phyloP scores from a whole-genome alignment of 2,329 filamentous ascomycete genomes.

The Colletotrichum phormii region DNA sequence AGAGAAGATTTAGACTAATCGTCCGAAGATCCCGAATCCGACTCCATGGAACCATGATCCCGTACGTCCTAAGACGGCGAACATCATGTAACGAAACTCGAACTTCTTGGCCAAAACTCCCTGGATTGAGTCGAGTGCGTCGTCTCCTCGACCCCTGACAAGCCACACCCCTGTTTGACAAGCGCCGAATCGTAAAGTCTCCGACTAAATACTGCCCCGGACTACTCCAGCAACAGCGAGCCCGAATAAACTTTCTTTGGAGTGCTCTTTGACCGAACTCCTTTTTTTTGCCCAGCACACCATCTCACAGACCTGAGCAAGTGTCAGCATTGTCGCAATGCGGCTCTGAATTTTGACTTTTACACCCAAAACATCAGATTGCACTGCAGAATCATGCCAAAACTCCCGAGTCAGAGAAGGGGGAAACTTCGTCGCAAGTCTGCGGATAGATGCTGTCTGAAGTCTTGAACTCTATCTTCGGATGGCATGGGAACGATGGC shows the following conservation, averaged over 20 bases:
- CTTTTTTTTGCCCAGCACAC: constrained; percentile 4
- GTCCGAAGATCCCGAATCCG: constrained; percentile 15
- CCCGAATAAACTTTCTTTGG: neutral
- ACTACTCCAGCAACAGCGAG: neutral
- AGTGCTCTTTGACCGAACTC: constrained; percentile 2
- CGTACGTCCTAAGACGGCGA: constrained; percentile 17
- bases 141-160: constrained; percentile 1
- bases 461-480: constrained; percentile 25
- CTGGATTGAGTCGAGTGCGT: constrained; percentile 10
- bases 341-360: neutral
- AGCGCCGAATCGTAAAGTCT: neutral
- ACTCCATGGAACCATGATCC: constrained; percentile 17
- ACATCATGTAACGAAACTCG: constrained; percentile 24
- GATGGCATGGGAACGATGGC: constrained; percentile 13
- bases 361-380: constrained; percentile 10
- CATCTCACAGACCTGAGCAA: neutral
- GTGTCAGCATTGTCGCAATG: constrained; percentile 19
- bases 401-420: constrained; percentile 6
- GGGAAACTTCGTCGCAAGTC: constrained; percentile 22
- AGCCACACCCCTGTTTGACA: constrained; percentile 14
- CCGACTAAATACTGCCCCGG: neutral
- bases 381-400: neutral
- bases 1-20: constrained; percentile 1
- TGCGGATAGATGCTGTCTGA: constrained; percentile 21
- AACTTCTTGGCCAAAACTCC: constrained; percentile 28